Evolutionary conservation across 2,329 filamentous ascomycete genomes (phyloP).

Genomic region (Penicillium concentricum): DNA sequence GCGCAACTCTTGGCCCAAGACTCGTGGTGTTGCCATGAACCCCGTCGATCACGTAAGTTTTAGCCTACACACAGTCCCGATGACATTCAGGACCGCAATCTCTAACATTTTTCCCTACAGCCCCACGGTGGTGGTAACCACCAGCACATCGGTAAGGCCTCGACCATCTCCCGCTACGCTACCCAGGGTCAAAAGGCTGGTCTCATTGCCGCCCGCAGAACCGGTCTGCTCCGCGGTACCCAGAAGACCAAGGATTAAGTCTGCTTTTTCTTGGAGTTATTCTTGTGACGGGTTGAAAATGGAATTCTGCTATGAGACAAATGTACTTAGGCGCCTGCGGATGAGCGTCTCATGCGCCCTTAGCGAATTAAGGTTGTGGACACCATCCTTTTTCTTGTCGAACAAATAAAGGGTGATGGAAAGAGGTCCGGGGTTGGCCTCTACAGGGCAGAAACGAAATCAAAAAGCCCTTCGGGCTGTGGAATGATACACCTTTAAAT

Average conservation of each 20-base stretch:
- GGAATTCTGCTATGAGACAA: constrained; percentile 43
- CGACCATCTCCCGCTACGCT: constrained; percentile 97
- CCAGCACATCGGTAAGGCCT: constrained; percentile 99
- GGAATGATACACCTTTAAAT: constrained; percentile 30
- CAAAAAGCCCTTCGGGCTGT: constrained; percentile 22
- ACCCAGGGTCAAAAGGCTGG: constrained; percentile 99
- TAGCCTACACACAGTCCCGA: neutral
- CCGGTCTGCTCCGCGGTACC: constrained; percentile 99
- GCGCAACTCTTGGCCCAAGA: constrained; percentile 99
- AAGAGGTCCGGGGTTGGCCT: constrained; percentile 27
- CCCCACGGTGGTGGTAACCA: constrained; percentile 99
- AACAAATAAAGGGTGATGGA: constrained; percentile 30
- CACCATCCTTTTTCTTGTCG: constrained; percentile 35
- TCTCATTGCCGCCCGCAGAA: constrained; percentile 99
- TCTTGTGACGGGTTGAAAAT: constrained; percentile 45
- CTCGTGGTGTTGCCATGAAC: constrained; percentile 99
- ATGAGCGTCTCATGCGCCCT: constrained; percentile 39
- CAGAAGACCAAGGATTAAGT: constrained; percentile 99
- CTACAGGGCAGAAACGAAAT: constrained; percentile 29
- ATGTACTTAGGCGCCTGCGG: constrained; percentile 44
- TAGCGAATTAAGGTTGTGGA: constrained; percentile 43
- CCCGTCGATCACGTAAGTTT: constrained; percentile 85
- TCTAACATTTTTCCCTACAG: constrained; percentile 34
- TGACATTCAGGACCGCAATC: neutral
- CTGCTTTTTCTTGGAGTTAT: constrained; percentile 61